These are phyloP conservation scores for Tubosaeta sp. DNA, from an alignment of 768 basidiomycete species.

Conservation along the genomic window DNA sequence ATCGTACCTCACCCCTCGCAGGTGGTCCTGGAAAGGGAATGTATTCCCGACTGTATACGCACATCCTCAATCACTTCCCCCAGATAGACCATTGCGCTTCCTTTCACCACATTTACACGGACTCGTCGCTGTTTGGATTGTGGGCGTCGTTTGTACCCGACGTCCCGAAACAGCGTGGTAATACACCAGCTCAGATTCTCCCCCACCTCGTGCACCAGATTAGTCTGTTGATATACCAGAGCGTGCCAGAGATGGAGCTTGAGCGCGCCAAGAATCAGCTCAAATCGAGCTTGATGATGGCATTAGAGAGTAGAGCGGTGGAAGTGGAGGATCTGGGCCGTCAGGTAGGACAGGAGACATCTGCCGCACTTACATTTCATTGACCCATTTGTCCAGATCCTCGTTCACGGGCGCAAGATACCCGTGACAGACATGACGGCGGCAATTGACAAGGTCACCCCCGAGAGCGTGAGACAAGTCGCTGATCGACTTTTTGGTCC, in stretches of 20 bases:
- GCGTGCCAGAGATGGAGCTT: constrained; percentile 66
- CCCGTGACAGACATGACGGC: constrained; percentile 88
- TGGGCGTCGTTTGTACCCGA: constrained; percentile 80
- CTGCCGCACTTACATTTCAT: background rate
- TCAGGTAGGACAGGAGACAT: constrained; percentile 48
- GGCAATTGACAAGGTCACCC: constrained; percentile 73
- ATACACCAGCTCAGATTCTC: constrained; percentile 66
- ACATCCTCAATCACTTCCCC: constrained; percentile 91
- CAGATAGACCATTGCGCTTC: constrained; percentile 93
- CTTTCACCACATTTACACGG: constrained; percentile 97
- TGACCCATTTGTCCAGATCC: constrained; percentile 44
- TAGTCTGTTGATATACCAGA: constrained; percentile 70
- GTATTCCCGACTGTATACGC: constrained; percentile 95
- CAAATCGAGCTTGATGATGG: constrained; percentile 91
- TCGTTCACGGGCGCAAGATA: constrained; percentile 83
- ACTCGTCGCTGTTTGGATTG: constrained; percentile 90
- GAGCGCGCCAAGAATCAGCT: constrained; percentile 92
- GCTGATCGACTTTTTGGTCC: constrained; percentile 73
- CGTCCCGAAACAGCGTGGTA: constrained; percentile 50
- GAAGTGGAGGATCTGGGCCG: constrained; percentile 89
- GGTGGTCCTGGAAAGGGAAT: constrained; percentile 99
- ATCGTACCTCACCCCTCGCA: constrained; percentile 17
- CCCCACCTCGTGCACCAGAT: constrained; percentile 87
- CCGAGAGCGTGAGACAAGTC: constrained; percentile 68
- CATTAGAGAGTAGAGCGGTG: constrained; percentile 79